These are phyloP conservation scores for Lepidium didymum DNA, from an alignment of 345 rosid species.

Conservation along the genomic window DNA sequence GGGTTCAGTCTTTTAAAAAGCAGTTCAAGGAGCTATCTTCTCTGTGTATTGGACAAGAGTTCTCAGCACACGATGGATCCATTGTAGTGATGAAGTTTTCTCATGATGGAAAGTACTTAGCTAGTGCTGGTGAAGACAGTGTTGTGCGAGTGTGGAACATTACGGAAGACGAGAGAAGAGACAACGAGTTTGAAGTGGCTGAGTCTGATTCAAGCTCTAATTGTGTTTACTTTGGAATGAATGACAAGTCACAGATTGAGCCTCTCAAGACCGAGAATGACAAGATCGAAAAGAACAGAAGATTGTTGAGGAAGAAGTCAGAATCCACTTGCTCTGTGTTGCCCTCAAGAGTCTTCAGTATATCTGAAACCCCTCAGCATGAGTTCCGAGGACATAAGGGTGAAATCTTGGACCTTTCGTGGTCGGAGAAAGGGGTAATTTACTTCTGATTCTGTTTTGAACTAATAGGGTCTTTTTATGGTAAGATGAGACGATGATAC, in stretches of 20 bases:
- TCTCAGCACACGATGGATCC: slow-evolving; percentile 64
- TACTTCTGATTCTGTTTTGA: neutral
- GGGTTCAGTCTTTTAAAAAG: slow-evolving; percentile 44
- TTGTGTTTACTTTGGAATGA: slow-evolving; percentile 42
- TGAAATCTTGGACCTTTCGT: slow-evolving; percentile 71
- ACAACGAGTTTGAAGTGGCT: slow-evolving; percentile 33
- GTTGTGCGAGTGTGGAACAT: slow-evolving; percentile 71
- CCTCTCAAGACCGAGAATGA: slow-evolving; percentile 39
- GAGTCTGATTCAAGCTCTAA: slow-evolving; percentile 41
- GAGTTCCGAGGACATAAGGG: slow-evolving; percentile 59
- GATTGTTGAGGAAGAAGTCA: slow-evolving; percentile 35
- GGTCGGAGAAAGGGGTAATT: slow-evolving; percentile 75
- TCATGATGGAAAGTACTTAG: slow-evolving; percentile 60
- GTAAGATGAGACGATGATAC: neutral
- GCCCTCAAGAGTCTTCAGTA: slow-evolving; percentile 52
- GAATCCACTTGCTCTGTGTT: slow-evolving; percentile 56
- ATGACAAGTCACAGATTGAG: slow-evolving; percentile 41
- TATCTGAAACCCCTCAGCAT: slow-evolving; percentile 60
- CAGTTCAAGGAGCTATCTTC: slow-evolving; percentile 60
- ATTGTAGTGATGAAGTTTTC: slow-evolving; percentile 72
- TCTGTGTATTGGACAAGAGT: slow-evolving; percentile 60
- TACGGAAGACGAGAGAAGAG: slow-evolving; percentile 45
- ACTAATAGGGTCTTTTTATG: neutral
- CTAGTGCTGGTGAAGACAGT: slow-evolving; percentile 71
- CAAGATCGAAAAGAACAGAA: slow-evolving; percentile 34